Evolutionary conservation across 2,329 filamentous ascomycete genomes (phyloP), one percentile per base, ranked within the genome.

Genomic region (Polychaeton citri): DNA sequence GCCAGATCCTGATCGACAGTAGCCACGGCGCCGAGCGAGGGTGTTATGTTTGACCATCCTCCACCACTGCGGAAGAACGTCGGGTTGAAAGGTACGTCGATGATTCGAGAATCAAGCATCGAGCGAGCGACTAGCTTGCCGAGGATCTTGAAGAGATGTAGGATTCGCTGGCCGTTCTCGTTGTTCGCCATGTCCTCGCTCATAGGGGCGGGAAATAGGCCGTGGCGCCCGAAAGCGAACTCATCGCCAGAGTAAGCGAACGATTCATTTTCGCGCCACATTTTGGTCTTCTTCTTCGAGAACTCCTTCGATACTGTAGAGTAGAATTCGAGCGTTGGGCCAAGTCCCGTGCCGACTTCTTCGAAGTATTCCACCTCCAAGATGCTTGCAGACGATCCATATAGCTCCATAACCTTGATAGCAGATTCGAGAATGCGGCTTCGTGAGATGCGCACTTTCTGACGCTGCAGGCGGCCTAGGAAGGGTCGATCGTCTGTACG

Each of bases 351-450:
- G 38, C 90, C 90, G 16, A 98, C 90, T 61, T 98, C 90, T 51
- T 96, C 90, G 48, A 98, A 98, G 53, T 98, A 98, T 53, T 98
- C 92, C 2, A 98, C 88, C 54, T 98, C 90, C 1, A 98, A 65
- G 19, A 96, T 83, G 55, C 88, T 96, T 40, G 93, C 84, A 1
- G 88, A 93, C n/a, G 84, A 84, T 1, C 90, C 90, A 51, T 98
- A 98, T 2, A 96, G 72, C 49, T 98, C 88, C 88, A 98, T 96
- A 19, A 98, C 90, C 60, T 98, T 98, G 57, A 96, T 69, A 0
- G 90, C 90, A 10, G 90, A 96, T 56, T 98, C 90, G 6, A 98
- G 69, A 32, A 98, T 95, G 50, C 92, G 86, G n/a, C 76, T 76
- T 30, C 90, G 76, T 4, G 88, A 94, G 41, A 98, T 96, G 31